Base-by-base conservation (phyloP, 2,329 filamentous ascomycete genomes). In the Cladosporium velox region DNA sequence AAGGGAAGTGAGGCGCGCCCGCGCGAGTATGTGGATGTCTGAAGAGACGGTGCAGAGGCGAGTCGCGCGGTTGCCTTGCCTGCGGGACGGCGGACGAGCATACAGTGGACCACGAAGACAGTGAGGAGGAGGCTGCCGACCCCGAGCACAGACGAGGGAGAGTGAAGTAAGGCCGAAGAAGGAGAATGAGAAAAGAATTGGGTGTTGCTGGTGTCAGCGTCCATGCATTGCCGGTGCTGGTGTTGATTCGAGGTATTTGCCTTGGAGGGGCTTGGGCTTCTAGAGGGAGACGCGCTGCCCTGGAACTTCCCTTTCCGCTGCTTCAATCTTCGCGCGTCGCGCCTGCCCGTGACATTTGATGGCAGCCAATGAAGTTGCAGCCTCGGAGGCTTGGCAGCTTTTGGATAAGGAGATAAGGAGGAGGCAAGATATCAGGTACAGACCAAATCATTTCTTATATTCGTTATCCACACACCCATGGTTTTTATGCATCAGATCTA, bases 51-150 rank as follows among this genome's bases (percentile, higher is more conserved):
- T 62, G 61, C 52, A 34, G 63, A 38, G 63, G 49, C 63, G 55
- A 65, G 44, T 59, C 63, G 44, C 32, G 57, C 41, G 49, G 63
- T 59, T 59, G 55, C 63, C 57, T 59, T 65, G 44, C 55, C 55
- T 30, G 54, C 38, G n/a, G 47, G 54, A n/a, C 54, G 63, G 44
- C 63, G 63, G 63, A 44, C 55, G 44, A 65, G 63, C 63, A 65
- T 65, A 60, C 63, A 65, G 63, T 38, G 55, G 14, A 65, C 47
- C 28, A 55, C 28, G 30, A 59, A 10, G 38, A 65, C 54, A 24
- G 61, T 44, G 35, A 52, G 28, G 15, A 65, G 38, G 24, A 65
- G 41, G 52, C 54, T 41, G 11, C 54, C 62, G 18, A 65, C 41
- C 21, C 21, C 62, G 41, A 24, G 21, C n/a, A 62, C 12, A 5